Conservation (phyloP, 768 basidiomycete species). For the Pleurotus cornucopiae region DNA sequence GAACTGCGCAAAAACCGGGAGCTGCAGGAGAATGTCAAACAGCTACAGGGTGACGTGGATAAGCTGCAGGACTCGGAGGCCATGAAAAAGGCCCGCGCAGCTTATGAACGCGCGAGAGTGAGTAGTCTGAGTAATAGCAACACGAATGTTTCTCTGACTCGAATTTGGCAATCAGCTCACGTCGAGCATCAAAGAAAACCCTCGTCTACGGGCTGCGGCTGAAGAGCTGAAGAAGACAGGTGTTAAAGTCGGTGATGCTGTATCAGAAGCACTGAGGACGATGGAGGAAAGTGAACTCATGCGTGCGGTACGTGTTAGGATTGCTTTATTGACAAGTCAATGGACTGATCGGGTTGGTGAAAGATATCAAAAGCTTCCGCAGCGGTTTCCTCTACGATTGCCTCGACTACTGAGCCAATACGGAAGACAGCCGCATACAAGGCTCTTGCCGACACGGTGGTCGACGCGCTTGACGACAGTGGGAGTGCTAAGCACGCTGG, state of each 20-base stretch:
- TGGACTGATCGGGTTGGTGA: neutral
- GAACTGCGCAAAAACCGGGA: slow-evolving; percentile 93
- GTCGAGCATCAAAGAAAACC: slow-evolving; percentile 95
- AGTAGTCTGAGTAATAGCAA: slow-evolving; percentile 19
- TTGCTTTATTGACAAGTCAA: neutral
- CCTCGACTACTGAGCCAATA: slow-evolving; percentile 92
- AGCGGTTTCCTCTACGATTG: slow-evolving; percentile 82
- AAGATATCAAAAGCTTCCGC: slow-evolving; percentile 85
- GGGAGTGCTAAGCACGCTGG: slow-evolving; percentile 93
- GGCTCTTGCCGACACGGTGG: slow-evolving; percentile 78
- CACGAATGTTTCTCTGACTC: too few species aligned
- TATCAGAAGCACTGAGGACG: slow-evolving; percentile 82
- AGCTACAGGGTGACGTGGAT: slow-evolving; percentile 95
- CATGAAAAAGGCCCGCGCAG: slow-evolving; percentile 86
- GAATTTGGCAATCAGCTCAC: slow-evolving; percentile 52
- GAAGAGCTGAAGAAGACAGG: slow-evolving; percentile 89
- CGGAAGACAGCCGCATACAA: slow-evolving; percentile 96
- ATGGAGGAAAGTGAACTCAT: slow-evolving; percentile 96
- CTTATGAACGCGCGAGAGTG: slow-evolving; percentile 93
- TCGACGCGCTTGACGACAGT: slow-evolving; percentile 93
- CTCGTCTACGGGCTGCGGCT: slow-evolving; percentile 84
- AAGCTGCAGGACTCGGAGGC: slow-evolving; percentile 96
- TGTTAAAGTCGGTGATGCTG: slow-evolving; percentile 90
- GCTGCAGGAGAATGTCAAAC: slow-evolving; percentile 94
- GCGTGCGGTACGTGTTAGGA: slow-evolving; percentile 60